These are phyloP conservation scores for Penicillium sp. DNA, from an alignment of 2,329 filamentous ascomycete species.

Conservation along the genomic window DNA sequence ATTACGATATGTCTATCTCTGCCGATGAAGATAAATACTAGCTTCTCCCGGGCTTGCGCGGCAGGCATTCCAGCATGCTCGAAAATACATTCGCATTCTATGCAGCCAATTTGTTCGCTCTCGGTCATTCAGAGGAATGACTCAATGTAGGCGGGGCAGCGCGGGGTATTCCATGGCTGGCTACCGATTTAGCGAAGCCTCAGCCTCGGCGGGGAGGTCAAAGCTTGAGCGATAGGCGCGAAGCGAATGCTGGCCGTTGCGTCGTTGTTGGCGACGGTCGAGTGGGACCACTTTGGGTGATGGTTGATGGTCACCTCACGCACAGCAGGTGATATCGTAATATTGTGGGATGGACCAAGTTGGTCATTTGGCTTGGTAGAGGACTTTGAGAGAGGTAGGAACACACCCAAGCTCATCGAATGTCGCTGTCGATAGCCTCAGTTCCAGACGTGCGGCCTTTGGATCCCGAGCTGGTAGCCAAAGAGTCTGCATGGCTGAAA, in stretches of 20 bases:
- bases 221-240: neutral
- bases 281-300: neutral
- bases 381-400: neutral
- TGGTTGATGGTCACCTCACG: neutral
- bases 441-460: slow-evolving; percentile 17
- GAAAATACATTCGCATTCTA: neutral
- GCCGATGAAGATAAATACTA: neutral
- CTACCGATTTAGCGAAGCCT: neutral
- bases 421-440: slow-evolving; percentile 11
- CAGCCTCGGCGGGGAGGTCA: neutral
- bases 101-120: neutral
- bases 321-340: neutral
- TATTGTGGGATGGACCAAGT: neutral
- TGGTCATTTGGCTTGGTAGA: neutral
- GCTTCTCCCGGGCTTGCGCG: neutral
- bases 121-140: neutral
- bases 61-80: neutral
- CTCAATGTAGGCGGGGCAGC: neutral
- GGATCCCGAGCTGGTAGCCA: slow-evolving; percentile 13
- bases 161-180: neutral
- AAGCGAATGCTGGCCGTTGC: neutral
- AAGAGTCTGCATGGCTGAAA: slow-evolving; percentile 14
- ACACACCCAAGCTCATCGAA: neutral
- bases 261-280: neutral
- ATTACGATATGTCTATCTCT: neutral